Evolutionary conservation across 2,329 filamentous ascomycete genomes (phyloP), one percentile per base, ranked within the genome.

Genomic region (Talaromyces sp.): DNA sequence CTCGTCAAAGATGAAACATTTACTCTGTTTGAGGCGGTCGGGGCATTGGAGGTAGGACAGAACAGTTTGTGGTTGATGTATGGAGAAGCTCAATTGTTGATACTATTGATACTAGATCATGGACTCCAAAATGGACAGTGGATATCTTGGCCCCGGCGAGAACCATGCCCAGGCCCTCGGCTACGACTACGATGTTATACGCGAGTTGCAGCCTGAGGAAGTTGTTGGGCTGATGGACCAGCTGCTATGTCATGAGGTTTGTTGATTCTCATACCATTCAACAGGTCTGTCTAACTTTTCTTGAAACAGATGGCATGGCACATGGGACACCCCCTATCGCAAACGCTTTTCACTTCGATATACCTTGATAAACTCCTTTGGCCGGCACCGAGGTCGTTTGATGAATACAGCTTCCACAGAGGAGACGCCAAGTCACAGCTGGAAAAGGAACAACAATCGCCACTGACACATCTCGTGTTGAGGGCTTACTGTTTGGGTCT

Each of bases 81-180:
- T 47, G 11, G 7, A 47, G 44, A 47, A 10, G 10, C 44, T 47
- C 19, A 47, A 42, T n/a, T 36, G 7, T 22, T 22, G 22, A 28
- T 28, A 7, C 8, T 30, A 7, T 30, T 15, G 27, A 17, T 19
- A 28, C 58, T 70, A 99, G 95, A 96, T 99, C 69, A 97, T 97
- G 91, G 95, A 99, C 71, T 88, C 91, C 0, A 99, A 98, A 77
- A 99, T 99, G 95, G 95, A 99, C 75, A 97, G 92, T 71, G 95
- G 95, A 30, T 92, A 89, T 66, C 81, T 96, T 7, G 83, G 86
- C 22, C 85, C 89, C 8, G 90, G 88, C 32, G 91, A 96, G 70
- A 74, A 69, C 53, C 66, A 71, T 44, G 70, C 69, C 62, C 65
- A 75, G 61, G 86, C 87, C n/a, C 84, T 93, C 36, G 91, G 96